Evolutionary conservation across 495 filamentous ascomycete species (phyloP).

Genomic region (Penicillium mononematosum): DNA sequence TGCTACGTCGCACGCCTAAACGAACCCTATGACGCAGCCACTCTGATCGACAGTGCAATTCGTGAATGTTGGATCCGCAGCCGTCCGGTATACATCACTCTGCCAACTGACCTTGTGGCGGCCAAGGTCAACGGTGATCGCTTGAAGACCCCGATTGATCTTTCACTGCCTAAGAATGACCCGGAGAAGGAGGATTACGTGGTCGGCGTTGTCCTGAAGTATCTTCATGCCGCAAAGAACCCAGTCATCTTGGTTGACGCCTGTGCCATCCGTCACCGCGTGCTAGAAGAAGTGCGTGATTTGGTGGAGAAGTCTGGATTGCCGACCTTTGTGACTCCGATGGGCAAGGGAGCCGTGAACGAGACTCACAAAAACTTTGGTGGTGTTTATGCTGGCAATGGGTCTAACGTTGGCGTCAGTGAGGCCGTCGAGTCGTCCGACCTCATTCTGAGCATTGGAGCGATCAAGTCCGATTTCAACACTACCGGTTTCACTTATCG

Average conservation of each 20-base stretch:
- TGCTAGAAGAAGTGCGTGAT: conserved; percentile 70
- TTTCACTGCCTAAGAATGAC: conserved; percentile 63
- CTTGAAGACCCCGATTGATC: conserved; percentile 67
- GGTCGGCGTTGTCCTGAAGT: conserved; percentile 74
- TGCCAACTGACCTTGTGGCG: conserved; percentile 82
- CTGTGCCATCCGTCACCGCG: conserved; percentile 81
- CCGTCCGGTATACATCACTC: conserved; percentile 78
- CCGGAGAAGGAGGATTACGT: conserved; percentile 77
- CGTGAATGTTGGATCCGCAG: conserved; percentile 73
- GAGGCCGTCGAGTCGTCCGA: conserved; percentile 78
- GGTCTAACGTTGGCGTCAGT: conserved; percentile 67
- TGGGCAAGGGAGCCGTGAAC: conserved; percentile 88
- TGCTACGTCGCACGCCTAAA: conserved; percentile 67
- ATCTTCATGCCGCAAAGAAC: conserved; percentile 70
- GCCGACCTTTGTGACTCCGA: conserved; percentile 84
- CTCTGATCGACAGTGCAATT: conserved; percentile 77
- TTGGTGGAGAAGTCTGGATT: conserved; percentile 74
- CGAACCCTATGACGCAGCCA: conserved; percentile 64
- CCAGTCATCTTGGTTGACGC: conserved; percentile 87
- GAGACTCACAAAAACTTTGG: conserved; percentile 74
- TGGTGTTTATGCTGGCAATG: conserved; percentile 83
- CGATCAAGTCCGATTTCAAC: conserved; percentile 89
- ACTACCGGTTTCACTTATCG: conserved; percentile 86
- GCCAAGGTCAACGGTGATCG: conserved; percentile 74
- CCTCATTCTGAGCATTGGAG: conserved; percentile 77